Evolutionary conservation across 176 grass and related monocot genomes (phyloP).

Genomic region (Oryza officinalis): DNA sequence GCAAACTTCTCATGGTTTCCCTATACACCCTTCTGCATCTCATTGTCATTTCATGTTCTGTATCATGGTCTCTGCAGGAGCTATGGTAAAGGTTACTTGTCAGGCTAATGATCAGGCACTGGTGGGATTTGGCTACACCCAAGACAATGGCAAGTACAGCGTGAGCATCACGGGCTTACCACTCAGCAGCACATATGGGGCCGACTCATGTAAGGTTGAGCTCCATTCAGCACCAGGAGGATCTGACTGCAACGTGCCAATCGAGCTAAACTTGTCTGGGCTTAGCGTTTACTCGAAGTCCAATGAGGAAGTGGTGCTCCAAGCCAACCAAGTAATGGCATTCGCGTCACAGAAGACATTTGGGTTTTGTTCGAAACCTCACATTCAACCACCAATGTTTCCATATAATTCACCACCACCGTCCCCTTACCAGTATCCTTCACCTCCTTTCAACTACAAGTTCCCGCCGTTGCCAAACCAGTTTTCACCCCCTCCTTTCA

Average conservation of each 20-base stretch:
- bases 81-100: conserved; percentile 79
- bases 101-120: conserved; percentile 52
- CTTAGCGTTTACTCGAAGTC: conserved; percentile 49
- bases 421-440: conserved; percentile 39
- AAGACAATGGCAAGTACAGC: conserved; percentile 61
- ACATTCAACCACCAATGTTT: conserved; percentile 21
- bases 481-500: conserved; percentile 30
- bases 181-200: conserved; percentile 38
- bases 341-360: conserved; percentile 59
- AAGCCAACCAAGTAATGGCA: conserved; percentile 62
- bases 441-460: conserved; percentile 38
- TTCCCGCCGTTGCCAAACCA: conserved; percentile 35
- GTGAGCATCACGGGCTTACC: conserved; percentile 50
- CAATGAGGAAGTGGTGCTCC: conserved; percentile 55
- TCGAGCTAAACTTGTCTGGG: conserved; percentile 47
- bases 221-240: conserved; percentile 69
- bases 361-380: conserved; percentile 44
- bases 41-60: neutral
- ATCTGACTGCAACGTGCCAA: conserved; percentile 63
- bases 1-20: neutral
- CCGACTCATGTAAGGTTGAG: conserved; percentile 66
- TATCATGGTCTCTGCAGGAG: conserved; percentile 40
- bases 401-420: conserved; percentile 34
- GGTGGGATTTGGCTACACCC: conserved; percentile 63
- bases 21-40: neutral